These are phyloP conservation scores for Dictyostelium intermedium DNA, from an alignment of 78 protist genomes.

Conservation along the genomic window DNA sequence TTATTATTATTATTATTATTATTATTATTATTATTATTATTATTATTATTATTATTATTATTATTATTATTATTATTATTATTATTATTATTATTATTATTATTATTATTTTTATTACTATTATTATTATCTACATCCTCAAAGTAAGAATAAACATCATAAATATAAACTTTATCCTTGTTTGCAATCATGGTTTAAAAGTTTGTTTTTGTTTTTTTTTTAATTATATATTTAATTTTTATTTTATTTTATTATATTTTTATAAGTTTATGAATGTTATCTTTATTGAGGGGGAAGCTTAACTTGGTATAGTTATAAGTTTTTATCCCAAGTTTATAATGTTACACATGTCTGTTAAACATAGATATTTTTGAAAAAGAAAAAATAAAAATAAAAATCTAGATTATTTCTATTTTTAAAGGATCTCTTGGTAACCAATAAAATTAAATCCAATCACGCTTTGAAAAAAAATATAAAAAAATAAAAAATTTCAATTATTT, in stretches of 20 bases:
- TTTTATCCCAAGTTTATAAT: not conserved
- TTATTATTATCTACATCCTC: not conserved
- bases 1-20: conserved; percentile 21
- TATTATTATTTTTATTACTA: not conserved
- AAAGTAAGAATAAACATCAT: conserved; percentile 51
- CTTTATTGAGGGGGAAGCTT: no score
- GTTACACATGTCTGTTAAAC: not conserved
- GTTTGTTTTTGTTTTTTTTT: not conserved
- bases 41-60: not conserved
- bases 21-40: not conserved
- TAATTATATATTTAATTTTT: not conserved
- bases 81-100: not conserved
- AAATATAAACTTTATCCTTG: conserved; percentile 42
- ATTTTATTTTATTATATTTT: not conserved
- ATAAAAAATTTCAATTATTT: not conserved
- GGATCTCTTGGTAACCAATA: not conserved
- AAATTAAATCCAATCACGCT: no score
- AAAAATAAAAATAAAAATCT: not conserved
- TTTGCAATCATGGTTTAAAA: not conserved
- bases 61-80: not conserved
- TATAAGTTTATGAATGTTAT: not conserved
- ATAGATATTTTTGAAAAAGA: not conserved
- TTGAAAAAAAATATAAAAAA: not conserved
- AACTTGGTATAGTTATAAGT: not conserved
- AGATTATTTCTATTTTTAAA: not conserved